A percentile compares a stretch with the other conserved stretches of the same genome.
Conservation (phyloP, 2,329 filamentous ascomycete species). For the Cordyceps pruinosa region DNA sequence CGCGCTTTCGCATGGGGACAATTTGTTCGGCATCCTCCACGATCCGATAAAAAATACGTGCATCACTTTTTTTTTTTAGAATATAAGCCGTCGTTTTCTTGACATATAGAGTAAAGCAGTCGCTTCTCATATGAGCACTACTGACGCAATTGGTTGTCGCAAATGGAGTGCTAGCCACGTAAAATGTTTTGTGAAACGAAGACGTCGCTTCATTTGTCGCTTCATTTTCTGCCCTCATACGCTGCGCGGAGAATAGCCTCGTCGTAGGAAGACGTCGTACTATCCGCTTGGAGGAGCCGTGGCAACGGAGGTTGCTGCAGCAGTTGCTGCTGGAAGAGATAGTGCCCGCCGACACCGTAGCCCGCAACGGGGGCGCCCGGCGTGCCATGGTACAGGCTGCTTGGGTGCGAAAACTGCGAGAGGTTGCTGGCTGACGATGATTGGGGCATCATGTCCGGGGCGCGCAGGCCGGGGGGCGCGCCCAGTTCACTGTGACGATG, state of each 20-base stretch:
- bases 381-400: slow-evolving; percentile 45
- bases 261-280: slow-evolving; percentile 29
- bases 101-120: slow-evolving; percentile 4
- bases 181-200: background rate
- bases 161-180: background rate
- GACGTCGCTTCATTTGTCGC: no score
- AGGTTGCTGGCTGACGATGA: slow-evolving; percentile 21
- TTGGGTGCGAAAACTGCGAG: slow-evolving; percentile 40
- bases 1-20: slow-evolving; percentile 5
- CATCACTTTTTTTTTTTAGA: slow-evolving; percentile 5
- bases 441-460: slow-evolving; percentile 12
- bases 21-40: slow-evolving; percentile 34
- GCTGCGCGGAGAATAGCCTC: slow-evolving; percentile 29
- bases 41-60: slow-evolving; percentile 26
- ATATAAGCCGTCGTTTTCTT: background rate
- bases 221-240: slow-evolving; percentile 23
- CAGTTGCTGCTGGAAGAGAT: background rate
- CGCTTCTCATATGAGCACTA: background rate
- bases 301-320: slow-evolving; percentile 14
- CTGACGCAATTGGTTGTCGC: background rate
- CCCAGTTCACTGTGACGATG: slow-evolving; percentile 16
- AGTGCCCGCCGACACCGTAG: background rate
- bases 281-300: slow-evolving; percentile 26
- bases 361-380: slow-evolving; percentile 20
- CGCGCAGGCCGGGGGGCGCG: slow-evolving; percentile 17